Evolutionary conservation across 2,329 filamentous ascomycete genomes (phyloP).

Genomic region (Aspergillus ibericus): DNA sequence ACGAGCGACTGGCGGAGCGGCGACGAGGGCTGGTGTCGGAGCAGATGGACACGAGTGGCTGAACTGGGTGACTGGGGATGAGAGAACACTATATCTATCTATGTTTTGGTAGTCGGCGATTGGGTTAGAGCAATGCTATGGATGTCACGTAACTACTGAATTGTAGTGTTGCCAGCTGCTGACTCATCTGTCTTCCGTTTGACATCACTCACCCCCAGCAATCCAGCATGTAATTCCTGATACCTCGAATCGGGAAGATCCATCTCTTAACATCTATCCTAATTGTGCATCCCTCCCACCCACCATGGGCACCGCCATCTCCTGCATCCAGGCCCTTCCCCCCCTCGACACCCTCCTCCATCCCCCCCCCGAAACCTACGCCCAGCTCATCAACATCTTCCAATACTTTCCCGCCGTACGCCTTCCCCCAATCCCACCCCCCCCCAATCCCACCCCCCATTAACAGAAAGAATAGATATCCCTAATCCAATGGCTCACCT

Average conservation of each 20-base stretch:
- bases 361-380: constrained; percentile 42
- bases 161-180: neutral
- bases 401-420: constrained; percentile 47
- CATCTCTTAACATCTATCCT: neutral
- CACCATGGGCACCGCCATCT: constrained; percentile 27
- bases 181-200: neutral
- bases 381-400: constrained; percentile 37
- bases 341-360: constrained; percentile 36
- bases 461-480: constrained; percentile 59
- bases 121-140: neutral
- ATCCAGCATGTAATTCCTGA: neutral
- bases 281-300: neutral
- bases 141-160: neutral
- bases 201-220: neutral
- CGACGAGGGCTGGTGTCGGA: constrained; percentile 22
- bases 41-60: constrained; percentile 41
- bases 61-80: neutral
- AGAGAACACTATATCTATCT: neutral
- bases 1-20: constrained; percentile 50
- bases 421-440: constrained; percentile 36
- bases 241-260: neutral
- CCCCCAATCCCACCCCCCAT: constrained; percentile 10
- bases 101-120: neutral
- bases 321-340: constrained; percentile 26
- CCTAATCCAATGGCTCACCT: constrained; percentile 70